Percentiles rank a stretch among this genome's conserved stretches.
phyloP scores from a whole-genome alignment of 2,329 filamentous ascomycete genomes.

The Trichoderma oligosporum region DNA sequence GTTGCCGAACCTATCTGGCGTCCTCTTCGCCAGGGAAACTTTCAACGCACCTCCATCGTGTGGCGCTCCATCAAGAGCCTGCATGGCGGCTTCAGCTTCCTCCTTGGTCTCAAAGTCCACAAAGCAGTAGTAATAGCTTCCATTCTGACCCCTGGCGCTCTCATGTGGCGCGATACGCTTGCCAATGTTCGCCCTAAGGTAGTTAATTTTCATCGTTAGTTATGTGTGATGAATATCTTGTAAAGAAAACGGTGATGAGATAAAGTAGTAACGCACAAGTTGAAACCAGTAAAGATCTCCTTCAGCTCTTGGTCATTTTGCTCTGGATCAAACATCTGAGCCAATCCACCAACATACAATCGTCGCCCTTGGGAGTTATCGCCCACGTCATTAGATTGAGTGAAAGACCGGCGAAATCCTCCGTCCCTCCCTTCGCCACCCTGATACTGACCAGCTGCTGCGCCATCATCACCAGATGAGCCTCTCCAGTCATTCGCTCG shows the following conservation, averaged over 20 bases:
- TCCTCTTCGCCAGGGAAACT: conserved; percentile 20
- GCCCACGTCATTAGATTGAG: conserved; percentile 32
- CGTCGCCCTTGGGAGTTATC: conserved; percentile 36
- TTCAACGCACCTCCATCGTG: conserved; percentile 25
- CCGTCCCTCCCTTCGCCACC: conserved; percentile 22
- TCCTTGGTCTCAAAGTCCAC: conserved; percentile 57
- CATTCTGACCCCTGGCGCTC: conserved; percentile 48
- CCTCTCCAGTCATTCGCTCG: conserved; percentile 45
- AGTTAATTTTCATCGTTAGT: background rate
- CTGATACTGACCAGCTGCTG: conserved; percentile 9
- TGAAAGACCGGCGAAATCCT: conserved; percentile 28
- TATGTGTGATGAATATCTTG: background rate
- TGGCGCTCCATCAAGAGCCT: conserved; percentile 25
- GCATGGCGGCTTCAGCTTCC: conserved; percentile 50
- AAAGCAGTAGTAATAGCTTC: conserved; percentile 61
- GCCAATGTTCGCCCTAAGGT: conserved; percentile 36
- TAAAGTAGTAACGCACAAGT: conserved; percentile 30
- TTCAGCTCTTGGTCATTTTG: conserved; percentile 45
- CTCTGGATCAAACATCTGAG: conserved; percentile 46
- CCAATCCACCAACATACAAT: conserved; percentile 50
- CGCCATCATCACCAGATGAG: conserved; percentile 19
- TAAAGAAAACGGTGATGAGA: background rate
- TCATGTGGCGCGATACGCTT: conserved; percentile 57
- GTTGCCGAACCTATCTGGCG: conserved; percentile 10
- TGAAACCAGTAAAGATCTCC: conserved; percentile 45